Evolutionary conservation across 2,329 filamentous ascomycete genomes (phyloP), one percentile per base, ranked within the genome.

Genomic region (Calonectria fujianensis): DNA sequence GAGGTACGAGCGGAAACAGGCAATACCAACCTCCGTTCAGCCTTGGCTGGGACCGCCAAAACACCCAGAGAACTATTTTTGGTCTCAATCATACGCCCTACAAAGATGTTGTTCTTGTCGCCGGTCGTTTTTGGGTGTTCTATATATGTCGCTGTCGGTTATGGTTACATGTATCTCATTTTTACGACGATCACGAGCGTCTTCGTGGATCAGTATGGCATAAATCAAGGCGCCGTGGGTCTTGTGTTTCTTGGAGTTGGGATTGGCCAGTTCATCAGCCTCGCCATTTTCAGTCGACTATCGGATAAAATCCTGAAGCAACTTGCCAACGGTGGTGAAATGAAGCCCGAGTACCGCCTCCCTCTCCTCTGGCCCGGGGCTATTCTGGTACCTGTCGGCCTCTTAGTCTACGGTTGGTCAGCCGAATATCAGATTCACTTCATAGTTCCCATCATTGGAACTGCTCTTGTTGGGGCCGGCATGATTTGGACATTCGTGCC

Each of bases 91-190:
- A 77, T 93, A 45, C 89, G 92, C 0, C 93, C 93, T 0, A 87
- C 93, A 61, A 89, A 91, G 78, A 86, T 94, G 45, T 87, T 94
- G 16, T 82, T 85, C 57, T 93, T 70, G 11, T 64, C 91, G 7
- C 93, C 93, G 0, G 93, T 94, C 74, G 93, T 91, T 83, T 90
- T 93, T 77, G 86, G 92, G 6, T 86, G 94, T 54, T 90, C 91
- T 1, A 80, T 94, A 0, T 94, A 94, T 81, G 90, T 91, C 4
- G 89, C 87, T 41, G 93, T 94, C 80, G 87, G 87, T 78, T 92
- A 91, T 78, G 91, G 90, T 0, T 90, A 92, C 52, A 80, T 92
- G 0, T 92, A 92, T 80, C 87, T 89, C 81, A 86, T 87, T 73
- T 82, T 89, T 1, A 86, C 85, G 5, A 84, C 87, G 0, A 82